Base-by-base conservation (phyloP, 768 basidiomycete genomes). In the Hygrophorus russula region DNA sequence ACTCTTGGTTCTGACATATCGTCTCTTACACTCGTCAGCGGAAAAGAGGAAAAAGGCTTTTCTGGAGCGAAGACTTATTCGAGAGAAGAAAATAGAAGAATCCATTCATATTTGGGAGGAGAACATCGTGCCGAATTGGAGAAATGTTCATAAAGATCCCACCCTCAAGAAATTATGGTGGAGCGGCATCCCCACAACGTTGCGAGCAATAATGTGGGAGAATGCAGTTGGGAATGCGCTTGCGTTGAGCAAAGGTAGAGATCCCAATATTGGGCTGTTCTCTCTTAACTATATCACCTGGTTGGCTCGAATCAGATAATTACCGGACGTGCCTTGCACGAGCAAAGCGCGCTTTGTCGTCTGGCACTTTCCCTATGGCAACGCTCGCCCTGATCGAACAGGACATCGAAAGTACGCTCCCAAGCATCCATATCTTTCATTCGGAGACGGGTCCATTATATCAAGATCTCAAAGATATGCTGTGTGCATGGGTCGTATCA, bases 401-500 rank as follows among this genome's bases (percentile, higher is more conserved):
- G 46, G 91, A 94, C 55, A 81, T 91, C 12, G 59, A 64, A 35
- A 70, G 65, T 13, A 89, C 88, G 0, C 68, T 93, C 13, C 87
- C 88, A 2, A 66, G 76, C 0, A 62, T 92, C 11, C 87, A 87
- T 56, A 76, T 94, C 27, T 94, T 94, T 55, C 74, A 79, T 49
- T 76, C 71, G 3, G 72, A 80, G 44, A 76, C 65, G 2, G 90
- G 91, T 0, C 88, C 90, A 4, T 62, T 94, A 53, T 82, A 91
- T 56, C 64, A 72, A 31, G 91, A 94, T 48, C 63, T 93, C 41
- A 81, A 81, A 53, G 85, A 92, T 44, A 72, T 94, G 68, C 61
- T 93, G 4, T 80, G 76, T 53, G 90, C 91, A 2, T 92, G 88
- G 87, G 79, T 90, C 2, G 85, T 92, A 30, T 72, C 87, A 29